A percentile compares a stretch with the other conserved stretches of the same genome.
These are phyloP conservation scores for Suillus weaverae DNA, from an alignment of 768 basidiomycete species.

Conservation along the genomic window DNA sequence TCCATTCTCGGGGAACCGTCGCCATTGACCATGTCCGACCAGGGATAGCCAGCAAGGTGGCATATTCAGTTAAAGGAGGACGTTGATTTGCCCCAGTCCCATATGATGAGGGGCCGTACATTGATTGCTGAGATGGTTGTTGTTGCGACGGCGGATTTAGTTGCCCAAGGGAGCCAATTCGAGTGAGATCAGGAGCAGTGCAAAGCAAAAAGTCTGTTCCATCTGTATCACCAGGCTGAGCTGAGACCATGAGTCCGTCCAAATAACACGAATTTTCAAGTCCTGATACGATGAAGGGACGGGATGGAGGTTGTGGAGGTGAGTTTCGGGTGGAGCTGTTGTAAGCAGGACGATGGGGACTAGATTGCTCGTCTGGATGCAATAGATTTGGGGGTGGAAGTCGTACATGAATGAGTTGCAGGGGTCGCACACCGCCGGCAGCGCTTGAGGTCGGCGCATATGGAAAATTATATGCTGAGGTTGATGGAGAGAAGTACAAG, in stretches of 20 bases:
- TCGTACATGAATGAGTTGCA: conserved; percentile 78
- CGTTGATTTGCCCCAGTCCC: conserved; percentile 42
- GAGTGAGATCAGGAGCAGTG: conserved; percentile 71
- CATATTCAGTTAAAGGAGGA: conserved; percentile 74
- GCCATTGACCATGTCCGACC: conserved; percentile 87
- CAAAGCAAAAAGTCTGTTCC: conserved; percentile 76
- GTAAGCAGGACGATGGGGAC: conserved; percentile 55
- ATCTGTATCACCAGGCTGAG: conserved; percentile 75
- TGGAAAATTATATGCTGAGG: conserved; percentile 49
- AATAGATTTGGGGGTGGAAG: conserved; percentile 74
- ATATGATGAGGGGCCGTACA: conserved; percentile 44
- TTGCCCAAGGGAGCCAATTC: conserved; percentile 69
- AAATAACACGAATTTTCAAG: conserved; percentile 66
- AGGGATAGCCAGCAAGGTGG: conserved; percentile 72
- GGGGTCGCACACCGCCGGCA: conserved; percentile 34
- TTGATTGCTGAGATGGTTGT: conserved; percentile 36
- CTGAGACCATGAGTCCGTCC: conserved; percentile 64
- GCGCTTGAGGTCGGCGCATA: conserved; percentile 38
- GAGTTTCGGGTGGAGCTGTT: conserved; percentile 40
- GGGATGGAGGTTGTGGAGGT: conserved; percentile 45
- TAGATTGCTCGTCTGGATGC: conserved; percentile 71
- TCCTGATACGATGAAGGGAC: conserved; percentile 58
- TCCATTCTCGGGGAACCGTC: conserved; percentile 41
- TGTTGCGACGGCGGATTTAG: conserved; percentile 45
- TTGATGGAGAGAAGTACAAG: conserved; percentile 73